Base-by-base conservation (phyloP, 139 green algal species). In the Tetraselmis striata region DNA sequence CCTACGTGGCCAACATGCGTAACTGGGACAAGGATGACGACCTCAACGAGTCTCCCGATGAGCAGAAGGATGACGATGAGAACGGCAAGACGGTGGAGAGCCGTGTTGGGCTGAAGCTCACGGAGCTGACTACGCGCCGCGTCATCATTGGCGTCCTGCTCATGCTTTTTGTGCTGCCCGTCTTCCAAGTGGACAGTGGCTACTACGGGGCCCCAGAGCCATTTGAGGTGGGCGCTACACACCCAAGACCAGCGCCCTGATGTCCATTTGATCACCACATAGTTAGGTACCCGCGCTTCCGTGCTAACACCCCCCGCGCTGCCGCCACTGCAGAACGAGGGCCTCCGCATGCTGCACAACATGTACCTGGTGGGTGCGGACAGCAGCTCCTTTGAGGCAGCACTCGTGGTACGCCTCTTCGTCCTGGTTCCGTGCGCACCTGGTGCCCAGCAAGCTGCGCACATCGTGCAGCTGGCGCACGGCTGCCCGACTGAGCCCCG, bases 91-190 rank as follows among this genome's bases (percentile, higher is more conserved):
- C 45, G 45, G 45, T 82, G 82, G 82, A 85, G 77, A 75, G 80
- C 18, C 84, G 92, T 0, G 95, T 99, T 31, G 95, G 95, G 0
- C 88, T 97, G 89, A 94, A 92, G 80, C 92, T 99, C 28, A 92
- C 93, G 2, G 95, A 99, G 76, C 87, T 98, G 29, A 98, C 92
- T 30, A 96, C 95, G 31, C 86, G 89, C 1, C 91, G 94, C 29
- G 93, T 98, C 30, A 93, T 97, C 77, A 84, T 95, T 45, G 91
- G 91, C 25, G 89, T 98, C 23, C 90, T 98, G 58, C 77, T 92
- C 31, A 94, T 97, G 87, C 89, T 98, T 28, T 90, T 98, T 77
- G 80, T 96, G 29, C 87, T 98, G 1, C 96, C 94, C 0, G 81
- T 91, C 28, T 96, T 98, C 75, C 90, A 97, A 29, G 78, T 93